phyloP scores from a whole-genome alignment of 1,284 basidiomycete species.

The Chalciporus sp. region DNA sequence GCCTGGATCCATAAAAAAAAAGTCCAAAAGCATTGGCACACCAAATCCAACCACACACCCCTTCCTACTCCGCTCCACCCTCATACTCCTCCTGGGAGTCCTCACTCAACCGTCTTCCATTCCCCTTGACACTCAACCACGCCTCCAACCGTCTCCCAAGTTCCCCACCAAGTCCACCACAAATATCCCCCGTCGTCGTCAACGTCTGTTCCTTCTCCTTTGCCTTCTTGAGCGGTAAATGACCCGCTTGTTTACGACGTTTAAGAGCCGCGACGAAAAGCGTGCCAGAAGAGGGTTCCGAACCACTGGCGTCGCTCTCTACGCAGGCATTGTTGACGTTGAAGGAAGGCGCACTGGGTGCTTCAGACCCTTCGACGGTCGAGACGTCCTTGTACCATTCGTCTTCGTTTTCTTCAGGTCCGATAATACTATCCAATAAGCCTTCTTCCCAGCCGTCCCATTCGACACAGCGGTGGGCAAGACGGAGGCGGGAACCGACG shows the following conservation, averaged over 20 bases:
- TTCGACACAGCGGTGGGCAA: constrained; percentile 75
- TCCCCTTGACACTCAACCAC: constrained; percentile 49
- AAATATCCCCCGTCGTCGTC: constrained; percentile 68
- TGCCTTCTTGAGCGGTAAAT: constrained; percentile 56
- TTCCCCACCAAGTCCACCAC: constrained; percentile 76
- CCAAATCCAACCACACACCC: too few species aligned
- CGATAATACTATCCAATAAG: constrained; percentile 70
- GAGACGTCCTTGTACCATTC: constrained; percentile 61
- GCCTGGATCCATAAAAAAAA: too few species aligned
- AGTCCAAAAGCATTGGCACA: constrained; percentile 20
- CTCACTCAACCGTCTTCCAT: constrained; percentile 12
- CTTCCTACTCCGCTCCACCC: constrained; percentile 9
- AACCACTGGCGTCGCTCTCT: constrained; percentile 11
- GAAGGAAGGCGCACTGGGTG: constrained; percentile 15
- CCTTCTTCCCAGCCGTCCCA: constrained; percentile 90
- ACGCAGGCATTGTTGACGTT: background rate
- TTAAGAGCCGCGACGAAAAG: constrained; percentile 23
- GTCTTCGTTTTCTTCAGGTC: constrained; percentile 65
- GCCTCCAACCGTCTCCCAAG: constrained; percentile 71
- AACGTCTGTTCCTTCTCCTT: constrained; percentile 63
- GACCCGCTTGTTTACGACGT: constrained; percentile 36
- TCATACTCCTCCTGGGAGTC: constrained; percentile 16
- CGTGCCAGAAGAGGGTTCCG: constrained; percentile 18
- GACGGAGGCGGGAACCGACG: constrained; percentile 61
- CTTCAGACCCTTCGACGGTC: constrained; percentile 28